phyloP scores from a whole-genome alignment of 1,284 basidiomycete genomes.

The Microbotryomycetes sp. region DNA sequence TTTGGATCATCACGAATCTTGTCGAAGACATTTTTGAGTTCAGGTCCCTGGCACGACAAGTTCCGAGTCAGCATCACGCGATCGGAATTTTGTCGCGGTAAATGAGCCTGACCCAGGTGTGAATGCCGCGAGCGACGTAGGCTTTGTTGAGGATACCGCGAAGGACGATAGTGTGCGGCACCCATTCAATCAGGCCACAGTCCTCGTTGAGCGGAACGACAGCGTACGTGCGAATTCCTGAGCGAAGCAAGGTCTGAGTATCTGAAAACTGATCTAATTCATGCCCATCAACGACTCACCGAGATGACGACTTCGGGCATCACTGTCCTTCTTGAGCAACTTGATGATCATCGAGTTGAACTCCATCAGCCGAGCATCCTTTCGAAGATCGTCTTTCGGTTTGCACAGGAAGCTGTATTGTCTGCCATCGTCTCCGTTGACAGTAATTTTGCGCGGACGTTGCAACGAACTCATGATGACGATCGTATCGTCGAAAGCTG shows the following conservation, averaged over 20 bases:
- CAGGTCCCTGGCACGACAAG: constrained; percentile 41
- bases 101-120: constrained; percentile 32
- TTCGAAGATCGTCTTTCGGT: constrained; percentile 94
- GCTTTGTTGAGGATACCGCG: constrained; percentile 67
- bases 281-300: constrained; percentile 57
- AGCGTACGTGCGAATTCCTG: constrained; percentile 92
- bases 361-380: constrained; percentile 97
- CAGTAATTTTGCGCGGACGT: constrained; percentile 84
- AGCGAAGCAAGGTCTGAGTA: constrained; percentile 9
- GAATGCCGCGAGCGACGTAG: constrained; percentile 62
- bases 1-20: constrained; percentile 53
- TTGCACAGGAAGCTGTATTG: constrained; percentile 92
- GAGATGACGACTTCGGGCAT: constrained; percentile 66
- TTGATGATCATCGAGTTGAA: constrained; percentile 99
- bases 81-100: background rate
- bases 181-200: constrained; percentile 98
- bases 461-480: constrained; percentile 91
- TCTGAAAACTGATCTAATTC: background rate
- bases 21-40: constrained; percentile 55
- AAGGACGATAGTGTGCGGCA: constrained; percentile 83
- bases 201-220: constrained; percentile 96
- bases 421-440: constrained; percentile 74
- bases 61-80: background rate
- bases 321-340: constrained; percentile 84
- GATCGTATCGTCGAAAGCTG: constrained; percentile 73